Evolutionary conservation across 2,329 filamentous ascomycete genomes (phyloP).

Genomic region (Trichoderma lentiforme): DNA sequence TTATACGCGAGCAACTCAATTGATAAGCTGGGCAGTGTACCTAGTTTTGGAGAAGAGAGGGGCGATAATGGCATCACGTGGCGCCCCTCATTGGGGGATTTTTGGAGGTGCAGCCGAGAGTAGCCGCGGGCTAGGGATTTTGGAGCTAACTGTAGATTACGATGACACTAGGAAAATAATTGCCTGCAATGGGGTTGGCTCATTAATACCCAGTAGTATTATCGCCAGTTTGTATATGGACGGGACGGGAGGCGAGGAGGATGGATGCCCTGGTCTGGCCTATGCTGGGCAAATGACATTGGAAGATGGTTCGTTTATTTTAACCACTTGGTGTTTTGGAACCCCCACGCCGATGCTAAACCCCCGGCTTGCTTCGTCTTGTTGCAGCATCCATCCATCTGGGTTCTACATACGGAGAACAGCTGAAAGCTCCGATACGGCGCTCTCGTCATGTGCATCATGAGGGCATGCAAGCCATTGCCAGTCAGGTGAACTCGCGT

Average conservation of each 20-base stretch:
- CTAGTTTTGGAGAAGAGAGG: not conserved
- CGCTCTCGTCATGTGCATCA: not conserved
- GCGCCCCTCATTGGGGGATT: conserved; percentile 17
- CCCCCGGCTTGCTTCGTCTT: not conserved
- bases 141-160: not conserved
- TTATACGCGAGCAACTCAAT: not conserved
- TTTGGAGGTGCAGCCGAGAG: conserved; percentile 21
- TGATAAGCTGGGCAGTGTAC: not conserved
- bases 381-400: not conserved
- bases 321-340: not conserved
- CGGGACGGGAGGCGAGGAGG: not conserved
- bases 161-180: not conserved
- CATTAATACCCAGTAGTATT: not conserved
- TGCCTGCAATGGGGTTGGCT: not conserved
- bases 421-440: conserved; percentile 25
- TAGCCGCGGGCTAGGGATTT: conserved; percentile 23
- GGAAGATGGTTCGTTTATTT: not conserved
- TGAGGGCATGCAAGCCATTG: conserved; percentile 2
- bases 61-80: conserved; percentile 25
- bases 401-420: not conserved
- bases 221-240: not conserved
- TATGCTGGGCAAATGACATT: not conserved
- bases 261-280: not conserved
- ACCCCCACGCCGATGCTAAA: not conserved
- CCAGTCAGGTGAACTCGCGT: conserved; percentile 1